These are phyloP conservation scores for apple (Malus domestica) DNA, from an alignment of 306 rosid genomes.

Conservation along the genomic window ASM211411v1 NC_041795.1:2719001-2719500, in stretches of 20 bases:
- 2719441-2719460: neutral
- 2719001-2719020: constrained; percentile 66
- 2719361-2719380: neutral
- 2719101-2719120: neutral
- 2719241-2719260: neutral
- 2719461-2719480: neutral
- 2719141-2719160: neutral
- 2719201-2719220: neutral
- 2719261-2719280: neutral
- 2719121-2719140: neutral
- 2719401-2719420: neutral
- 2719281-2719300: neutral
- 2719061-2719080: constrained; percentile 79
- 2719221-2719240: neutral
- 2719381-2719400: neutral
- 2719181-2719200: neutral
- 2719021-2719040: constrained; percentile 46
- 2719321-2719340: neutral
- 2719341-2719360: neutral
- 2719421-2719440: neutral
- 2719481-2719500: neutral
- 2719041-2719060: constrained; percentile 68
- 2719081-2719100: neutral
- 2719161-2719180: neutral
- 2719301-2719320: neutral